Evolutionary conservation across 306 rosid genomes (phyloP), one percentile per base, ranked within the genome.

Genomic region (Castanea crenata): DNA sequence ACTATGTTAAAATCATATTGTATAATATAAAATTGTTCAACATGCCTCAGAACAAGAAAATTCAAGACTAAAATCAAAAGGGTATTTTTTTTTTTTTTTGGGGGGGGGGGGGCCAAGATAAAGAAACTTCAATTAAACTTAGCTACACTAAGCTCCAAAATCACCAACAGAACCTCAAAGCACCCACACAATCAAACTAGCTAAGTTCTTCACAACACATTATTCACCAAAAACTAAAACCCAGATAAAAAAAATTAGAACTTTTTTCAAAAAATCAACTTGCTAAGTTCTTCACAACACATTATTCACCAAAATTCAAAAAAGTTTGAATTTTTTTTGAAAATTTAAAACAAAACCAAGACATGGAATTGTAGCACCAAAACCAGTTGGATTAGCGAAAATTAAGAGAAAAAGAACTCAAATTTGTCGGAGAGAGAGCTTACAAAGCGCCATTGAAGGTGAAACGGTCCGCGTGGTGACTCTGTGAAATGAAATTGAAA

Each of bases 401-500:
- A 57, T 10, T 27, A 20, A 35, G 29, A 16, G 34, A 65, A 61
- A 46, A 61, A 49, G 3, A 38, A 46, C 46, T 38, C 15, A n/a
- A 16, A 31, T 19, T 12, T 21, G 21, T 35, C 63, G 44, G 35
- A 54, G 71, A 79, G 67, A 21, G 55, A 80, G 46, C 74, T 73
- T 79, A 87, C 88, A 29, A 18, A 34, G 15, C 81, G 38, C 32
- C 67, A 68, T 18, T 8, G 32, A 49, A 49, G 31, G 6, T 19
- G 49, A 71, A 21, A 55, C 2, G 44, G 81, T 21, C 69, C 2
- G 81, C n/a, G 19, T 62, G 78, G 29, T 46, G 55, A 79, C 35
- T 69, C 4, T 35, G 52, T n/a, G 27, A 19, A 68, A 34, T 18
- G 41, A 73, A 73, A 76, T 52, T 74, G 61, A 57, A 85, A 85